A percentile compares a stretch with the other conserved stretches of the same genome.
These are phyloP conservation scores for Chrysoporthe cubensis DNA, from an alignment of 2,329 filamentous ascomycete species.

Conservation along the genomic window DNA sequence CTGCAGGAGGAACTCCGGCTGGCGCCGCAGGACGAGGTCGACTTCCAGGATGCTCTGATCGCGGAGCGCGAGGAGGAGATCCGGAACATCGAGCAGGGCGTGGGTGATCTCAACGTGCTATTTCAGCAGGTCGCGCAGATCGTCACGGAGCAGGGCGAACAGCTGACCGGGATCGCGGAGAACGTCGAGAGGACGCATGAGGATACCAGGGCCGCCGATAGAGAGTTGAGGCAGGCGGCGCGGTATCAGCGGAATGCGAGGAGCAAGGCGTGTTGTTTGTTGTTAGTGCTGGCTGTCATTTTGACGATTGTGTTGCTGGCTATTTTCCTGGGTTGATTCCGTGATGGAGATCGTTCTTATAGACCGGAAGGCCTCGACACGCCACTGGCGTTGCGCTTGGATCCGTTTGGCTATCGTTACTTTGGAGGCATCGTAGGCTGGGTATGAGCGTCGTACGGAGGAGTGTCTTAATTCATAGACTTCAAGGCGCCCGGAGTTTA, in stretches of 20 bases:
- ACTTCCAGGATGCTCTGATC: constrained; percentile 95
- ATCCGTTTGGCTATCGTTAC: neutral
- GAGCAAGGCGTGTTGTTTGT: constrained; percentile 89
- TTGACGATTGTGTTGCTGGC: constrained; percentile 88
- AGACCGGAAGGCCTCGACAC: neutral
- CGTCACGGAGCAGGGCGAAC: constrained; percentile 89
- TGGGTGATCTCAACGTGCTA: constrained; percentile 92
- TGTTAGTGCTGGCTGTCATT: constrained; percentile 87
- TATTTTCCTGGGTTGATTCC: constrained; percentile 70
- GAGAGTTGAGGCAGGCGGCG: constrained; percentile 82
- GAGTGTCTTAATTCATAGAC: neutral
- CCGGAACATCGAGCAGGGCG: constrained; percentile 94
- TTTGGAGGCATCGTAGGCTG: neutral
- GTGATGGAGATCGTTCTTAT: neutral
- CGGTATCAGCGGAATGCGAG: constrained; percentile 94
- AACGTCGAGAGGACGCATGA: constrained; percentile 84
- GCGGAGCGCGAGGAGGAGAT: constrained; percentile 97
- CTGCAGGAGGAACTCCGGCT: constrained; percentile 79
- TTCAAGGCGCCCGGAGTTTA: neutral
- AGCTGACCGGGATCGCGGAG: constrained; percentile 82
- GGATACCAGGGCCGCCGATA: constrained; percentile 82
- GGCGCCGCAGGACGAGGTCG: constrained; percentile 90
- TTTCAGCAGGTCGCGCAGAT: constrained; percentile 99
- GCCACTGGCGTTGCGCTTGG: neutral
- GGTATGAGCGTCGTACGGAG: neutral